phyloP scores from a whole-genome alignment of 805 yeast species.

The Saccharomycopsis amapae region DNA sequence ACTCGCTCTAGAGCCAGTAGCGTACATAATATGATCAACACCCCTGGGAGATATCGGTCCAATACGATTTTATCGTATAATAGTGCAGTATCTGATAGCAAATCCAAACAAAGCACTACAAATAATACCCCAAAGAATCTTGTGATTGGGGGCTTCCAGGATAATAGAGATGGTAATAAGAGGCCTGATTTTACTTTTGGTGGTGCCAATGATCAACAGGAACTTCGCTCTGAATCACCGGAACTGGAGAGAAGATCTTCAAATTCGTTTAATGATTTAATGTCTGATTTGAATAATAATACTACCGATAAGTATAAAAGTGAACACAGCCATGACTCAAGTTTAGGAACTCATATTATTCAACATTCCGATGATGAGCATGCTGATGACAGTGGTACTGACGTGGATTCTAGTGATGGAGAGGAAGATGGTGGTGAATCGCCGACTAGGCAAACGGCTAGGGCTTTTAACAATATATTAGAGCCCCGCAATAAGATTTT shows the following conservation, averaged over 20 bases:
- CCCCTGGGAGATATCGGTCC: constrained; percentile 17
- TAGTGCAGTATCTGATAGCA: constrained; percentile 7
- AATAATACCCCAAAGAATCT: constrained; percentile 1
- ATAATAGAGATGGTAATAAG: background rate
- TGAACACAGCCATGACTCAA: background rate
- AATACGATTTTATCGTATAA: constrained; percentile 18
- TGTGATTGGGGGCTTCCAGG: background rate
- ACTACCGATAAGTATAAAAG: background rate
- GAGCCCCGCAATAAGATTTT: no score
- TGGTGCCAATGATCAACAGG: no score
- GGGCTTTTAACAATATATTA: no score
- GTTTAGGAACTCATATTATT: background rate
- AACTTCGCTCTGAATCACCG: no score
- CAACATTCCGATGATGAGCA: background rate
- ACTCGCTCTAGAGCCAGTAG: constrained; percentile 13
- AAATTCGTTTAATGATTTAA: background rate
- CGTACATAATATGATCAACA: constrained; percentile 20
- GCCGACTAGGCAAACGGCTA: no score
- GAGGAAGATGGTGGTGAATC: constrained; percentile 8
- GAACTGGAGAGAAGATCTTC: no score
- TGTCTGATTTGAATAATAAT: background rate
- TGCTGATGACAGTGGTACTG: constrained; percentile 18
- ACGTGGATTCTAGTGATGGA: constrained; percentile 16
- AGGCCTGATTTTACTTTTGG: no score
- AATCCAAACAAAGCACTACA: constrained; percentile 2